Evolutionary conservation across 1,284 basidiomycete genomes (phyloP), one percentile per base, ranked within the genome.

Genomic region (Agroathelia rolfsii): DNA sequence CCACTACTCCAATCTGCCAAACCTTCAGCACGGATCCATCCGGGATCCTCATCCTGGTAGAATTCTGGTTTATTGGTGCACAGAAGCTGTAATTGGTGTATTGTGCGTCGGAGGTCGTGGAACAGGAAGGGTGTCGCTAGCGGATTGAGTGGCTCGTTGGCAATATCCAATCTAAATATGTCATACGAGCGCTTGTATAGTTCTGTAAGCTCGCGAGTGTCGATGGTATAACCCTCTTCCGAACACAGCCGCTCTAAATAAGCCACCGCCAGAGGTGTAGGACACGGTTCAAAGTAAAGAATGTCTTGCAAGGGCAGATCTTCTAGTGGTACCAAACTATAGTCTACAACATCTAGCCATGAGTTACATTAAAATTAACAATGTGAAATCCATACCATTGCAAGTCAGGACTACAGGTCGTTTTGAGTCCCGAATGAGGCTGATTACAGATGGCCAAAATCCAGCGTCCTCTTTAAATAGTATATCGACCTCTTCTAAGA

Each of bases 401-500:
- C 92, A 95, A 35, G 90, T 95, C 56, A 90, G 70, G 27, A 96
- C 71, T 26, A 96, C 80, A 2, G 93, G 92, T 35, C 92, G 64
- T 45, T 72, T 74, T 43, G 85, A 88, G 17, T 83, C 72, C 38
- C 72, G 75, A 48, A 94, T 88, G 36, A 96, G 69, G 32, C 73
- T 67, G 3, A 83, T 64, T 24, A 95, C 69, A 4, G 85, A 75
- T 2, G 79, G 66, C 95, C 95, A 99, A 56, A 98, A 98, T 24
- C 82, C 86, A 24, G 63, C 65, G 53, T 97, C 94, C 32, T 93
- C 88, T 41, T 78, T 80, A 59, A 80, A 98, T 24, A 97, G 61
- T 23, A 97, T 73, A 54, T 99, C 95, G 6, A 88, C 94, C 53
- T 98, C 95, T 55, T 99, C 95, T n/a, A 99, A 61, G 20, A 99